A percentile compares a stretch with the other conserved stretches of the same genome.
Evolutionary conservation across 2,329 filamentous ascomycete species (phyloP).

Genomic region (Graphium sp.): DNA sequence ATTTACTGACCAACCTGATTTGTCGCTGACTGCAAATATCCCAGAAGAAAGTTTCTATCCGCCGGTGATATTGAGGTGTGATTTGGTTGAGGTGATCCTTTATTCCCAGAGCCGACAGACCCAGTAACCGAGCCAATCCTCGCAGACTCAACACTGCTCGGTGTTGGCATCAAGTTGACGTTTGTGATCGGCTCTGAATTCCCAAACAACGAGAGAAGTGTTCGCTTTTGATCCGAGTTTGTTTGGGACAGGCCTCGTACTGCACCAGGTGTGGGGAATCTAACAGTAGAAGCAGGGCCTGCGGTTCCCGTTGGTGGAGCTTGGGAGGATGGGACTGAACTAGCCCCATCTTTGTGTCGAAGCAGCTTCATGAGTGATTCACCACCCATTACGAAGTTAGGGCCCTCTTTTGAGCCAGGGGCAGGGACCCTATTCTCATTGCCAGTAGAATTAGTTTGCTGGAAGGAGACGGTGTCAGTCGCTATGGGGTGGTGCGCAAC

Average conservation of each 20-base stretch:
- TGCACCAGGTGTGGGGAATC: too few relatives aligned
- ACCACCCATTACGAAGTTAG: constrained; percentile 1
- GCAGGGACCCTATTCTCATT: constrained; percentile 10
- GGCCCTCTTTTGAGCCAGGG: neutral
- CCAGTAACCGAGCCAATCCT: constrained; percentile 17
- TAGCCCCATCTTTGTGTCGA: neutral
- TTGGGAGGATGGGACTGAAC: neutral
- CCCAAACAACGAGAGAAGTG: neutral
- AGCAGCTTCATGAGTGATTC: constrained; percentile 1
- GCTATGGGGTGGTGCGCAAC: constrained; percentile 4
- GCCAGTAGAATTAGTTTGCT: constrained; percentile 1
- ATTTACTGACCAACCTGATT: too few relatives aligned
- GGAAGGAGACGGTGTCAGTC: constrained; percentile 5
- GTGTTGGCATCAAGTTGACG: neutral
- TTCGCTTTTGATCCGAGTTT: constrained; percentile 1
- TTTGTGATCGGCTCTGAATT: neutral
- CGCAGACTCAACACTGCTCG: neutral
- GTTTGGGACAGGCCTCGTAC: too few relatives aligned
- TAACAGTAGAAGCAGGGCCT: too few relatives aligned
- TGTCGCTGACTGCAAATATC: constrained; percentile 49
- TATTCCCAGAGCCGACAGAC: constrained; percentile 24
- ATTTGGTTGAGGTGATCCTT: constrained; percentile 16
- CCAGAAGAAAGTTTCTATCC: constrained; percentile 61
- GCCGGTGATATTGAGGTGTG: constrained; percentile 46
- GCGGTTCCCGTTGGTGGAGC: constrained; percentile 1